A percentile compares a stretch with the other conserved stretches of the same genome.
Evolutionary conservation across 306 rosid genomes (phyloP).

Genomic region (Citrullus amarus): DNA sequence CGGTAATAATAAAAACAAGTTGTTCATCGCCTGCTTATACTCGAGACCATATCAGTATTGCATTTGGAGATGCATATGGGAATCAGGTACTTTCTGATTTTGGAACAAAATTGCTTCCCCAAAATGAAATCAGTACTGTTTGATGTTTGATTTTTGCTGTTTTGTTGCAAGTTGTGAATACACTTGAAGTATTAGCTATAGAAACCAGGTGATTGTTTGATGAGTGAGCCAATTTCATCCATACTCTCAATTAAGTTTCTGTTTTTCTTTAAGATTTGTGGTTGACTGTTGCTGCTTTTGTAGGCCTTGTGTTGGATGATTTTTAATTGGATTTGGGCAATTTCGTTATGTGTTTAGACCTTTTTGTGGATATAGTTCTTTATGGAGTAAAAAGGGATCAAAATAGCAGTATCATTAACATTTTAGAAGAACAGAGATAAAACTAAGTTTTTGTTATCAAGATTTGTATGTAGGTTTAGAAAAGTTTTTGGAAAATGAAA

Average conservation of each 20-base stretch:
- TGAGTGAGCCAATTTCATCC: neutral
- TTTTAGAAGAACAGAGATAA: neutral
- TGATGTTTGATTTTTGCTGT: neutral
- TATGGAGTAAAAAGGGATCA: neutral
- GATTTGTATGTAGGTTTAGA: neutral
- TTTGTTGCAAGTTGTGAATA: neutral
- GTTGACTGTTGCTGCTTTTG: neutral
- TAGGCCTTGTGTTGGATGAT: neutral
- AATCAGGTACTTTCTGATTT: constrained; percentile 44
- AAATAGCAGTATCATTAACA: neutral
- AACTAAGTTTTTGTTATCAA: neutral
- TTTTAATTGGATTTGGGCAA: neutral
- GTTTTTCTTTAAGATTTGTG: neutral
- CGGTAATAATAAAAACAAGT: constrained; percentile 57
- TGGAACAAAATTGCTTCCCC: neutral
- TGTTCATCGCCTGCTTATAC: constrained; percentile 60
- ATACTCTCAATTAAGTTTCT: neutral
- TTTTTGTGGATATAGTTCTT: neutral
- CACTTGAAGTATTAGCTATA: neutral
- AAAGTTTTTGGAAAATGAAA: neutral
- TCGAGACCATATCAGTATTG: constrained; percentile 62
- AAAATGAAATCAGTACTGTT: neutral
- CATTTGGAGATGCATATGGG: constrained; percentile 83
- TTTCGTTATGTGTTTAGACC: neutral
- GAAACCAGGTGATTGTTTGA: neutral